Base-by-base conservation (phyloP, 495 filamentous ascomycete genomes). In the Parathielavia appendiculata region DNA sequence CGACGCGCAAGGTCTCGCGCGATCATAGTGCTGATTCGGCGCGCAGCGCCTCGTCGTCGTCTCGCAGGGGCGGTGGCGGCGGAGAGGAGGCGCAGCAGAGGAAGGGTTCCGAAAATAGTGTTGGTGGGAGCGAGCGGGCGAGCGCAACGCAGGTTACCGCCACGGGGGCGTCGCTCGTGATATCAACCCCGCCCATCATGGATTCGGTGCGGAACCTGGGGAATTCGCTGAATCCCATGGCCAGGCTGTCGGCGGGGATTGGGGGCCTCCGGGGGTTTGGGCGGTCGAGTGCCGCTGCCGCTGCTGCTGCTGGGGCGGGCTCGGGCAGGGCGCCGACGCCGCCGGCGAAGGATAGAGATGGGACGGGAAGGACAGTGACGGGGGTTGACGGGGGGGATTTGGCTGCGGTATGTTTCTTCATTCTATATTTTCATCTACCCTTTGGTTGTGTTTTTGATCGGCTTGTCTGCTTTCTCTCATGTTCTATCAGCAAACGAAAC, bases 171-270 rank as follows among this genome's bases (percentile, higher is more conserved):
- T 5, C 61, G 73, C n/a, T 59, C 69, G 13, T 65, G 71, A 3
- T 67, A 73, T 63, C 73, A 14, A 81, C 76, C 50, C 78, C 81
- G 40, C 86, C 89, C 5, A 64, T 81, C 12, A 79, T 92, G 1
- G 90, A 93, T 62, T 89, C 86, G 1, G 84, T 95, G 81, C 82
- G 88, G n/a, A 90, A 83, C 62, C 81, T 96, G 35, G 86, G 89
- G 20, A 93, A 81, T 64, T 85, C 87, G 3, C 74, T 96, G 13
- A 96, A 96, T 61, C 91, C 91, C 0, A 83, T 97, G 61, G 90
- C 86, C 45, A 81, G 90, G 49, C 81, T 96, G 35, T 75, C 77
- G 2, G 77, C 77, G 10, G 81, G 86, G 19, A 85, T 92, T 73
- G 75, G 76, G 48, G 76, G 85, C 61, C 84, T 92, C 64, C 80